phyloP scores from a whole-genome alignment of 257 asterid species.

The Eustoma russellianum region DNA sequence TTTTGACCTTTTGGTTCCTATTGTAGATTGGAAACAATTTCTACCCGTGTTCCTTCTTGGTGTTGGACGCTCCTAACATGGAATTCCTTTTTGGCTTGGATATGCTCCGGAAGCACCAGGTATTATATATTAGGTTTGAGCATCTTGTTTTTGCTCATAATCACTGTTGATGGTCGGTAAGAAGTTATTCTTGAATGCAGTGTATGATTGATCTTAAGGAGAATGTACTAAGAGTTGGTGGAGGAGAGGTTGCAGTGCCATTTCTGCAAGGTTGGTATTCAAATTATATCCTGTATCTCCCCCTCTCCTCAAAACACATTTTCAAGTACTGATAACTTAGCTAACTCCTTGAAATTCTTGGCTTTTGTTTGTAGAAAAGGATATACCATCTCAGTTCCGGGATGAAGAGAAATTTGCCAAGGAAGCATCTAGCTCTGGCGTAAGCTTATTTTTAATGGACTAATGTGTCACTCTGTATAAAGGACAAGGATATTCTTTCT shows the following conservation, averaged over 20 bases:
- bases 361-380: conserved; percentile 60
- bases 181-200: conserved; percentile 30
- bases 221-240: conserved; percentile 91
- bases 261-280: conserved; percentile 60
- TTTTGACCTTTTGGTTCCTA: conserved; percentile 1
- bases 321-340: neutral
- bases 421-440: conserved; percentile 81
- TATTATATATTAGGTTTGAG: conserved; percentile 15
- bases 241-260: conserved; percentile 95
- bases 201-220: conserved; percentile 94
- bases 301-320: no score
- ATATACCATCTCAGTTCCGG: conserved; percentile 59
- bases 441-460: conserved; percentile 6
- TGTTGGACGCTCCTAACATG: conserved; percentile 93
- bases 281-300: neutral
- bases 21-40: conserved; percentile 69
- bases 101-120: conserved; percentile 99
- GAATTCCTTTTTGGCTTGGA: conserved; percentile 97
- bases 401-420: conserved; percentile 64
- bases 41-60: conserved; percentile 89
- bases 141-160: conserved; percentile 6
- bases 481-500: neutral
- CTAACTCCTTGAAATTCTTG: neutral
- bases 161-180: conserved; percentile 4
- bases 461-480: neutral